phyloP scores from a whole-genome alignment of 176 grass and related monocot species.

The Lolium rigidum region DNA sequence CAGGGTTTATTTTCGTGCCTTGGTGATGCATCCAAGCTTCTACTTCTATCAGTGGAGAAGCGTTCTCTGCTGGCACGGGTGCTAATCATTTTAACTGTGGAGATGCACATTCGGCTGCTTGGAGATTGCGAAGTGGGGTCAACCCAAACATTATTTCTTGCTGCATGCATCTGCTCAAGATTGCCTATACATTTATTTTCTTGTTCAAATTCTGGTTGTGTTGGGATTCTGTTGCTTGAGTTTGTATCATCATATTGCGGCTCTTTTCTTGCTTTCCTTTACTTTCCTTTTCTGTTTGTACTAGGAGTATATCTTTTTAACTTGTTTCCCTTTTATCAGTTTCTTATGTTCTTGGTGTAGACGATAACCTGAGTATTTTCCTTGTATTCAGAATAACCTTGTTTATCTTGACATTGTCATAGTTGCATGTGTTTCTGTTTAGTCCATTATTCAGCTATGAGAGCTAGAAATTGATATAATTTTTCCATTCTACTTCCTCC shows the following conservation, averaged over 20 bases:
- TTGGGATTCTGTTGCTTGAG: constrained; percentile 27
- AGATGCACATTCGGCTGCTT: constrained; percentile 30
- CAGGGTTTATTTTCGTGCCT: constrained; percentile 56
- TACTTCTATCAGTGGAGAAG: constrained; percentile 33
- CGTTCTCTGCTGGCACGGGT: constrained; percentile 35
- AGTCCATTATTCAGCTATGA: not conserved
- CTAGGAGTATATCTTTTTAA: not conserved
- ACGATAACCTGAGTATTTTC: not conserved
- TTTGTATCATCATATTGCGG: not conserved
- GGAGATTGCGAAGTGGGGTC: constrained; percentile 14
- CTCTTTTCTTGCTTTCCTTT: not conserved
- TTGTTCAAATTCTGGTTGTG: constrained; percentile 2
- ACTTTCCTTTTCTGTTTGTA: not conserved
- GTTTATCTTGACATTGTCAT: not conserved
- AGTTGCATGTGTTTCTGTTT: not conserved
- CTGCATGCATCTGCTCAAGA: constrained; percentile 10
- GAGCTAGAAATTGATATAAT: no score
- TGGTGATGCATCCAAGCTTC: constrained; percentile 44
- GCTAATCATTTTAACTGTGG: constrained; percentile 32
- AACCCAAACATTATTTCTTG: constrained; percentile 8
- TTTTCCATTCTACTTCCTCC: no score
- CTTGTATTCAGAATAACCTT: not conserved
- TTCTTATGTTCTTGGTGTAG: not conserved
- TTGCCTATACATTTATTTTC: constrained; percentile 24
- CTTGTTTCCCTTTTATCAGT: not conserved